These are phyloP conservation scores for Marasmius sp. DNA, from an alignment of 1,284 basidiomycete species.

Conservation along the genomic window DNA sequence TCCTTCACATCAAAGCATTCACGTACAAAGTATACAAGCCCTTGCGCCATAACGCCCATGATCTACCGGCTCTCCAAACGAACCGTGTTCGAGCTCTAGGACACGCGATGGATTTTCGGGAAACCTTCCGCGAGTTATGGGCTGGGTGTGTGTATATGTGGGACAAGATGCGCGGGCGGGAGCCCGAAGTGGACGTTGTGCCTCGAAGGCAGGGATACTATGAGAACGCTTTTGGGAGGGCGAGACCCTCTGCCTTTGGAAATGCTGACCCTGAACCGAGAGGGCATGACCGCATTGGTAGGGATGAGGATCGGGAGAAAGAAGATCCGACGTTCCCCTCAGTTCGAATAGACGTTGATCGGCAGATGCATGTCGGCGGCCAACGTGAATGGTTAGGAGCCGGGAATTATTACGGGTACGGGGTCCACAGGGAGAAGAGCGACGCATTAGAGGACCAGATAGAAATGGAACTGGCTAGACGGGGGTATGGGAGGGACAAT, in stretches of 20 bases:
- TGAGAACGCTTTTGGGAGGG: constrained; percentile 49
- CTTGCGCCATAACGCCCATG: constrained; percentile 23
- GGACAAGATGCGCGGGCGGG: constrained; percentile 47
- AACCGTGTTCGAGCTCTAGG: constrained; percentile 53
- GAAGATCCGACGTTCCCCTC: constrained; percentile 17
- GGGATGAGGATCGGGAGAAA: constrained; percentile 13
- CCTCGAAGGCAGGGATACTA: constrained; percentile 50
- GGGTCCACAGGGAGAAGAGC: constrained; percentile 49
- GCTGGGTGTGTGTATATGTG: constrained; percentile 54
- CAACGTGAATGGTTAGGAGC: constrained; percentile 54
- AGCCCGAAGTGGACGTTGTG: constrained; percentile 44
- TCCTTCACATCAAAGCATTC: constrained; percentile 76
- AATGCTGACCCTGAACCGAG: constrained; percentile 3
- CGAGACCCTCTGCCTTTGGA: constrained; percentile 22
- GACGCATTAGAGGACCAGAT: constrained; percentile 53
- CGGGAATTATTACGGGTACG: constrained; percentile 46
- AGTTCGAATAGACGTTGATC: constrained; percentile 32
- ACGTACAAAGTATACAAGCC: constrained; percentile 71
- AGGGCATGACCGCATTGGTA: constrained; percentile 2
- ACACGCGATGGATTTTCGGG: constrained; percentile 67
- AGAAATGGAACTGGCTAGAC: constrained; percentile 47
- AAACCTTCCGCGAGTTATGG: constrained; percentile 62
- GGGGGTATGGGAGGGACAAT: constrained; percentile 35
- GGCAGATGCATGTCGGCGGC: constrained; percentile 39
- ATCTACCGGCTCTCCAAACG: constrained; percentile 36